These are phyloP conservation scores for Larix kaempferi DNA, from an alignment of 75 land plant genomes.

Conservation along the genomic window DNA sequence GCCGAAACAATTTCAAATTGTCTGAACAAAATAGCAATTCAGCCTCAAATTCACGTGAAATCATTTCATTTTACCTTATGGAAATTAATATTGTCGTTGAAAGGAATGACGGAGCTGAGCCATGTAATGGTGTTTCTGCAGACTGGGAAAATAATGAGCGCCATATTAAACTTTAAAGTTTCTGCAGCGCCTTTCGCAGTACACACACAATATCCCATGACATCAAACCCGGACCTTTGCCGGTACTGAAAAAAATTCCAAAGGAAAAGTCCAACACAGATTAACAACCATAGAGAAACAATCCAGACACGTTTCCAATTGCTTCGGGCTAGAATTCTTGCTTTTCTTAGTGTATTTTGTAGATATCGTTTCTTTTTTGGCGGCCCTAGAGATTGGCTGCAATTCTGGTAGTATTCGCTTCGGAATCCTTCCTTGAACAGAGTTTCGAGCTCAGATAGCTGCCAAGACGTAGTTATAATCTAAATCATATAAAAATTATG, in stretches of 20 bases:
- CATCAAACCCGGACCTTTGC: slow-evolving; percentile 35
- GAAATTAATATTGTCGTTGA: slow-evolving; percentile 55
- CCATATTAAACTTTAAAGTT: slow-evolving; percentile 76
- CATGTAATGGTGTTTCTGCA: slow-evolving; percentile 65
- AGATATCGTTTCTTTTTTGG: background rate
- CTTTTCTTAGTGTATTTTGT: background rate
- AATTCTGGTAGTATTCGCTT: slow-evolving; percentile 7
- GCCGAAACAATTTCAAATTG: background rate
- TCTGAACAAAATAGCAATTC: background rate
- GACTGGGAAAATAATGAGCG: slow-evolving; percentile 64
- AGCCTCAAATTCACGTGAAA: background rate
- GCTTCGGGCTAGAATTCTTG: slow-evolving; percentile 14
- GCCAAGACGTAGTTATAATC: background rate
- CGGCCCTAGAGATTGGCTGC: slow-evolving; percentile 10
- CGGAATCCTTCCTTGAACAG: slow-evolving; percentile 8
- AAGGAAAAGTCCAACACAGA: slow-evolving; percentile 38
- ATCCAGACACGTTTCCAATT: slow-evolving; percentile 61
- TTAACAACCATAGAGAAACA: slow-evolving; percentile 38
- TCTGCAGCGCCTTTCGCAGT: slow-evolving; percentile 76
- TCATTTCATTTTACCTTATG: slow-evolving; percentile 44
- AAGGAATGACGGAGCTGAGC: slow-evolving; percentile 40
- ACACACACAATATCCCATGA: slow-evolving; percentile 72
- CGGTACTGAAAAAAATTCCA: slow-evolving; percentile 72
- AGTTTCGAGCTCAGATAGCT: slow-evolving; percentile 17
- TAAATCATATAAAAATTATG: background rate